phyloP scores from a whole-genome alignment of 2,329 filamentous ascomycete species.

The Xylaria sp. region DNA sequence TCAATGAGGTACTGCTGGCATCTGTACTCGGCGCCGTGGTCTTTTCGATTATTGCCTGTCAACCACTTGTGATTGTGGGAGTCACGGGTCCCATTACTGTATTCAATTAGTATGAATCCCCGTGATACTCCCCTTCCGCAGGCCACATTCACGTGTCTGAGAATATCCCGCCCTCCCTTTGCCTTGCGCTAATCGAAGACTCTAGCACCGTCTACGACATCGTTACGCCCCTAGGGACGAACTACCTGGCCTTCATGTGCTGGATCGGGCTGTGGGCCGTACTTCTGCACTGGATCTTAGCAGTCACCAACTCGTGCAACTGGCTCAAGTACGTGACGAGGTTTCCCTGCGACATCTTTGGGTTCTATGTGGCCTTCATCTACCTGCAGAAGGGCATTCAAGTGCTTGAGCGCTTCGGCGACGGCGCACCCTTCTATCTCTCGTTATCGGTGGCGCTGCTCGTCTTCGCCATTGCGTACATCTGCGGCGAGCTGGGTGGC shows the following conservation, averaged over 20 bases:
- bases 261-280: constrained; percentile 93
- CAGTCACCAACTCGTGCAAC: constrained; percentile 88
- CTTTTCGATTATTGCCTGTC: constrained; percentile 81
- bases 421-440: constrained; percentile 76
- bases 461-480: constrained; percentile 80
- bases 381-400: constrained; percentile 93
- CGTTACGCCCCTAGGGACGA: constrained; percentile 78
- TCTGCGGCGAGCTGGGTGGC: constrained; percentile 78
- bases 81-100: constrained; percentile 93
- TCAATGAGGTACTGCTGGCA: constrained; percentile 89
- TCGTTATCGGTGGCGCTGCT: constrained; percentile 81
- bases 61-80: constrained; percentile 90
- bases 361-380: constrained; percentile 92
- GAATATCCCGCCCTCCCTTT: background rate
- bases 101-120: constrained; percentile 76
- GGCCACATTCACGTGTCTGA: too few species aligned
- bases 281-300: constrained; percentile 85
- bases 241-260: constrained; percentile 90
- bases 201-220: constrained; percentile 86
- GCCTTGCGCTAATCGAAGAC: constrained; percentile 12
- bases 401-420: constrained; percentile 80
- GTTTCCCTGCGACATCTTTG: constrained; percentile 93
- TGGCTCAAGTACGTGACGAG: constrained; percentile 88
- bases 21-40: constrained; percentile 86
- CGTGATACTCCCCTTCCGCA: background rate